Conservation (phyloP, 306 rosid species). For the Lithocarpus polystachyus region DNA sequence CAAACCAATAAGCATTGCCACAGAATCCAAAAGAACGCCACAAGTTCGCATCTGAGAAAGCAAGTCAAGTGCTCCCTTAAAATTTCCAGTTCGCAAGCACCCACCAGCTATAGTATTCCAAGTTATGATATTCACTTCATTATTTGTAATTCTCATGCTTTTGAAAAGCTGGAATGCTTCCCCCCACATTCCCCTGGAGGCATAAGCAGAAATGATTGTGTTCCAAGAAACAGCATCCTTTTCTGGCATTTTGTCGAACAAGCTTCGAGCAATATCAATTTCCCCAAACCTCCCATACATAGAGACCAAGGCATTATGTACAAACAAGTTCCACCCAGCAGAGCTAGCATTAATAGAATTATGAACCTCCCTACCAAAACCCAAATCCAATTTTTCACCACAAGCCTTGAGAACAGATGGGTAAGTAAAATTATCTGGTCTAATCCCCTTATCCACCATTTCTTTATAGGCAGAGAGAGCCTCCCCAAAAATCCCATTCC, state of each 20-base stretch:
- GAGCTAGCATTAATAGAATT: conserved; percentile 47
- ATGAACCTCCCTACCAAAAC: conserved; percentile 64
- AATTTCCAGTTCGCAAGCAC: conserved; percentile 48
- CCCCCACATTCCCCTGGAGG: conserved; percentile 65
- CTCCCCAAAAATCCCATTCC: conserved; percentile 41
- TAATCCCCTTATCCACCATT: conserved; percentile 53
- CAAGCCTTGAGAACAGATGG: conserved; percentile 87
- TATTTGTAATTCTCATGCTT: conserved; percentile 44
- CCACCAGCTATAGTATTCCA: conserved; percentile 87
- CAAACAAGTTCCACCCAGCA: conserved; percentile 57
- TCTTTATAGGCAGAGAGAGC: conserved; percentile 60
- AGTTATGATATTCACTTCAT: conserved; percentile 49
- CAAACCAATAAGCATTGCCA: conserved; percentile 62
- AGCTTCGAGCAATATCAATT: conserved; percentile 54
- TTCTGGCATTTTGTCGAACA: conserved; percentile 66
- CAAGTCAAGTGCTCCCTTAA: conserved; percentile 47
- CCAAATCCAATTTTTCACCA: conserved; percentile 57
- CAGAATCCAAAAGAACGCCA: conserved; percentile 52
- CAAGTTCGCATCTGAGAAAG: conserved; percentile 63
- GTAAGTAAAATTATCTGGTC: conserved; percentile 78
- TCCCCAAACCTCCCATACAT: conserved; percentile 85
- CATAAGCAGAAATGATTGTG: conserved; percentile 69
- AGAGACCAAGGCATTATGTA: conserved; percentile 78
- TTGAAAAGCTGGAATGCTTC: conserved; percentile 65
- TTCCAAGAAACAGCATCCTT: conserved; percentile 84